phyloP scores from a whole-genome alignment of 371 early-diverging fungal species.

The Saksenaea oblongispora region DNA sequence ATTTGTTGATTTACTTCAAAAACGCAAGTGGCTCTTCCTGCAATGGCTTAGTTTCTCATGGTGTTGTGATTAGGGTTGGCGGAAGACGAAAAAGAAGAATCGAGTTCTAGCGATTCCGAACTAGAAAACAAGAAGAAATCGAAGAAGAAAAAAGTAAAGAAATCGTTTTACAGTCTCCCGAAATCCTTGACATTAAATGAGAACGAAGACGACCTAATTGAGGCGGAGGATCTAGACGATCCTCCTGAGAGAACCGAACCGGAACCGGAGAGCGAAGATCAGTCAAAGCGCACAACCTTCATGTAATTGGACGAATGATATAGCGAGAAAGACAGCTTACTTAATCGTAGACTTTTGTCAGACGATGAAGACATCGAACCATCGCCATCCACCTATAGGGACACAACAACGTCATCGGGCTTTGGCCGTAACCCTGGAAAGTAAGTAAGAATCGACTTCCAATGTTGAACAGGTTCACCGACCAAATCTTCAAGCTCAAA shows the following conservation, averaged over 20 bases:
- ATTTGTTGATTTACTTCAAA: constrained; percentile 22
- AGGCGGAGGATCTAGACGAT: background rate
- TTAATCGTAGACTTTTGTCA: background rate
- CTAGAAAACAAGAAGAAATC: background rate
- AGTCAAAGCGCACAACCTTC: background rate
- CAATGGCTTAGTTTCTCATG: background rate
- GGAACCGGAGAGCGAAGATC: background rate
- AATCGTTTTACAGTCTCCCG: background rate
- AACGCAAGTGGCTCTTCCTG: constrained; percentile 14
- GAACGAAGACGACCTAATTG: background rate
- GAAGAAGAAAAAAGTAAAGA: constrained; percentile 12
- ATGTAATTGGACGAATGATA: background rate
- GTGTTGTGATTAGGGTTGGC: background rate
- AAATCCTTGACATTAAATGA: background rate
- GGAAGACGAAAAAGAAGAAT: constrained; percentile 1
- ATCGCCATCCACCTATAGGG: background rate
- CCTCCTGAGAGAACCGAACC: background rate
- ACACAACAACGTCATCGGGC: background rate
- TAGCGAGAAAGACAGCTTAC: background rate
- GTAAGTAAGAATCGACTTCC: background rate
- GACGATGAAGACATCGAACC: background rate
- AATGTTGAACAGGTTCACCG: background rate
- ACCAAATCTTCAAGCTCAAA: background rate
- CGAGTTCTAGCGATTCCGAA: constrained; percentile 3
- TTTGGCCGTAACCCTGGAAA: background rate